Conservation (phyloP, 306 rosid species). For the Fragaria iinumae region DNA sequence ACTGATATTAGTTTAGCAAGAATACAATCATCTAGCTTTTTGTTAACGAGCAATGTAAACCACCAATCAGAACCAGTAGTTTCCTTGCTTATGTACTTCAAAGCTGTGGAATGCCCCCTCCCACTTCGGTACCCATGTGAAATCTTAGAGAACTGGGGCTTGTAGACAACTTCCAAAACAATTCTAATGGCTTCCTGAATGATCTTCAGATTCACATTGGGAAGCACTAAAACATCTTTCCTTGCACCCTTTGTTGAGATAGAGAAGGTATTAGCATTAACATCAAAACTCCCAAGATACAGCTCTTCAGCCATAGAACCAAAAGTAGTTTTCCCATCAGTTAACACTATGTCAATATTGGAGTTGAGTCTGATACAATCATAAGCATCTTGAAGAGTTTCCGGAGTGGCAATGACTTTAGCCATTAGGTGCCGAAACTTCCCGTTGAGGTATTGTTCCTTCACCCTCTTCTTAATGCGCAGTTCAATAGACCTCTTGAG, state of each 20-base stretch:
- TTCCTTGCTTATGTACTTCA: constrained; percentile 69
- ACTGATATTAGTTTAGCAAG: constrained; percentile 48
- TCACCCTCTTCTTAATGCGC: constrained; percentile 70
- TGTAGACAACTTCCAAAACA: constrained; percentile 72
- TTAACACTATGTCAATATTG: constrained; percentile 30
- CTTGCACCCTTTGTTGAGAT: constrained; percentile 52
- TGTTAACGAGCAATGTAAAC: constrained; percentile 62
- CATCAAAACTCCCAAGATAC: constrained; percentile 47
- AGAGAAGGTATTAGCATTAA: constrained; percentile 49
- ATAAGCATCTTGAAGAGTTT: constrained; percentile 73
- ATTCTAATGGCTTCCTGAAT: constrained; percentile 84
- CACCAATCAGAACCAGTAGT: constrained; percentile 72
- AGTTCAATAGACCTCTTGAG: constrained; percentile 60
- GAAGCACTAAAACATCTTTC: constrained; percentile 65
- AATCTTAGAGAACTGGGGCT: constrained; percentile 71
- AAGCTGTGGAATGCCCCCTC: constrained; percentile 61
- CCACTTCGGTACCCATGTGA: constrained; percentile 93
- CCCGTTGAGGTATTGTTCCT: constrained; percentile 56
- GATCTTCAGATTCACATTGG: constrained; percentile 65
- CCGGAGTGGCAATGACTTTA: constrained; percentile 62
- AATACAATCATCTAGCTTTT: constrained; percentile 53
- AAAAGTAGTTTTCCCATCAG: constrained; percentile 27
- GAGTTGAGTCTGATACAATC: constrained; percentile 68
- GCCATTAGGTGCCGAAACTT: constrained; percentile 59
- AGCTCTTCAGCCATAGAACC: constrained; percentile 55